Conservation (phyloP, 139 green algal genomes). For the Auxenochlorella pyrenoidosa region DNA sequence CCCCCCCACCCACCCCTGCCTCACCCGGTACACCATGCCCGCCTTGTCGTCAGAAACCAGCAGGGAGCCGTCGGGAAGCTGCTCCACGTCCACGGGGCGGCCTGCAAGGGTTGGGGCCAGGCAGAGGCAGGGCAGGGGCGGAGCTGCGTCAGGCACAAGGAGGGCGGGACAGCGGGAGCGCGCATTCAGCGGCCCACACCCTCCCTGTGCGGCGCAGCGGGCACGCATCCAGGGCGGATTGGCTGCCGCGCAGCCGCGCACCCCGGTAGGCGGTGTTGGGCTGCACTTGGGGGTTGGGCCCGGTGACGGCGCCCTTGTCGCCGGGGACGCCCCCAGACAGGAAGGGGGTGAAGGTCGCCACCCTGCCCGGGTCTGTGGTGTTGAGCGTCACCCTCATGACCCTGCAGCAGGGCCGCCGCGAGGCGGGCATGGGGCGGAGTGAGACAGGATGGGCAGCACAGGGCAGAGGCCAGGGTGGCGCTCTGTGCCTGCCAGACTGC, state of each 20-base stretch:
- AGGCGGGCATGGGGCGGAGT: too few species aligned
- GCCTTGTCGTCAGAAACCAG: conserved; percentile 43
- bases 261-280: neutral
- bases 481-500: too few species aligned
- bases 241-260: neutral
- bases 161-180: neutral
- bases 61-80: conserved; percentile 46
- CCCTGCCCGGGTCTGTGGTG: neutral
- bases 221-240: neutral
- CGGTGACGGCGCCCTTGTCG: neutral
- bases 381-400: neutral
- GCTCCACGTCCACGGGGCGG: conserved; percentile 41
- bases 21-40: conserved; percentile 44
- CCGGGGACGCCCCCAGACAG: conserved; percentile 22
- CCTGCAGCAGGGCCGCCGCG: neutral
- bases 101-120: too few species aligned
- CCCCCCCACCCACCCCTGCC: too few species aligned
- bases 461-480: too few species aligned
- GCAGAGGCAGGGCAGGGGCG: neutral
- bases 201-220: neutral
- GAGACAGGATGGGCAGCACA: too few species aligned
- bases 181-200: neutral
- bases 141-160: neutral
- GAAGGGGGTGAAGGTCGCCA: neutral
- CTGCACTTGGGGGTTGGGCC: neutral